Evolutionary conservation across 2,329 filamentous ascomycete species (phyloP).

Genomic region (Penicillium sumatraense): DNA sequence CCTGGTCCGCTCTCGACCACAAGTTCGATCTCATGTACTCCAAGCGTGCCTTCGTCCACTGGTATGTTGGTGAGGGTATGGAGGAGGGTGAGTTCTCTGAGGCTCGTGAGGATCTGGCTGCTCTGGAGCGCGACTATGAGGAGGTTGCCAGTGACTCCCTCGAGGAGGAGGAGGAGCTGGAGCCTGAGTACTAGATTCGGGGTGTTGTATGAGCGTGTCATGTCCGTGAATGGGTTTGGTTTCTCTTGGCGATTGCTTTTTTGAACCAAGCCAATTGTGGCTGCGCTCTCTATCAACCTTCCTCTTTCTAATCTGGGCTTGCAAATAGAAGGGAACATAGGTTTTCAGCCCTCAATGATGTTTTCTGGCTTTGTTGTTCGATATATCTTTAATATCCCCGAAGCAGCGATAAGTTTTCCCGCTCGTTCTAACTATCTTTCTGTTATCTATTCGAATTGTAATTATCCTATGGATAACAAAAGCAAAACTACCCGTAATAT

Average conservation of each 20-base stretch:
- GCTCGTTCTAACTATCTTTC: slow-evolving; percentile 34
- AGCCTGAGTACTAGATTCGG: slow-evolving; percentile 80
- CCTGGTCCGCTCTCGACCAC: slow-evolving; percentile 92
- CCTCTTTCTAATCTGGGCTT: slow-evolving; percentile 31
- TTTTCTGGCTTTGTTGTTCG: slow-evolving; percentile 41
- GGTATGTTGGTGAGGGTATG: slow-evolving; percentile 99
- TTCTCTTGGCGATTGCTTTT: slow-evolving; percentile 21
- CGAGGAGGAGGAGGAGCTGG: slow-evolving; percentile 81
- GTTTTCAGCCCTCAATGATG: slow-evolving; percentile 41
- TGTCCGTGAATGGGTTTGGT: slow-evolving; percentile 18
- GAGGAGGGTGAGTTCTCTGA: slow-evolving; percentile 99
- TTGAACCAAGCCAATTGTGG: slow-evolving; percentile 29
- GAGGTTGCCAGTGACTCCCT: slow-evolving; percentile 95
- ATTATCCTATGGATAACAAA: slow-evolving; percentile 19
- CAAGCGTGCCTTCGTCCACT: slow-evolving; percentile 99
- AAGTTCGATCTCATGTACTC: slow-evolving; percentile 99
- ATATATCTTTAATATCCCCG: slow-evolving; percentile 48
- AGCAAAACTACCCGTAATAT: slow-evolving; percentile 8
- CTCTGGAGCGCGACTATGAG: slow-evolving; percentile 97
- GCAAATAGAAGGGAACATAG: slow-evolving; percentile 45
- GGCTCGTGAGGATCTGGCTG: slow-evolving; percentile 96
- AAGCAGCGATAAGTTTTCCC: slow-evolving; percentile 44
- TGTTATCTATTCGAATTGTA: slow-evolving; percentile 24
- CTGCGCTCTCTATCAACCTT: slow-evolving; percentile 22
- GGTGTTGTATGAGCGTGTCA: slow-evolving; percentile 25